Conservation (phyloP, 768 basidiomycete species). For the Baorangia bicolor region DNA sequence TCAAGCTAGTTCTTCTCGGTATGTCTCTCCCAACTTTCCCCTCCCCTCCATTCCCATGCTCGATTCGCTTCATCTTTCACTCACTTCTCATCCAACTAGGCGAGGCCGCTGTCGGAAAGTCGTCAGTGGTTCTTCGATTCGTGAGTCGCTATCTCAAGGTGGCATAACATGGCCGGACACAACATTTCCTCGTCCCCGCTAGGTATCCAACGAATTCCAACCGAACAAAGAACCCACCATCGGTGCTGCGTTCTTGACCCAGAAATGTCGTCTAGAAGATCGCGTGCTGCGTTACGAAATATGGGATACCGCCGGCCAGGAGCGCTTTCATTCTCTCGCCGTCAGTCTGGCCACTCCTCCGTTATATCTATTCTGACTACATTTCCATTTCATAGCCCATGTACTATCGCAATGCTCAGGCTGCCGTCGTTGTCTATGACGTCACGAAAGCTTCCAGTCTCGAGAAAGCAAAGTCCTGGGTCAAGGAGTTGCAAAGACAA, state of each 20-base stretch:
- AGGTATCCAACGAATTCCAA: conserved; percentile 98
- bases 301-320: conserved; percentile 95
- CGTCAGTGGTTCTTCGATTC: conserved; percentile 96
- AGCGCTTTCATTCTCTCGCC: conserved; percentile 96
- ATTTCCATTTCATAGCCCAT: conserved; percentile 63
- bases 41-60: neutral
- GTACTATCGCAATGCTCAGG: conserved; percentile 98
- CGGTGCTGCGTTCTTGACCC: conserved; percentile 92
- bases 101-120: conserved; percentile 98
- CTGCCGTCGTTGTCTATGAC: conserved; percentile 98
- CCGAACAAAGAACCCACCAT: conserved; percentile 99
- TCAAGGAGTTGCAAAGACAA: conserved; percentile 97
- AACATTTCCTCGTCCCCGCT: neutral
- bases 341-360: conserved; percentile 46
- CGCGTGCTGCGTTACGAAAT: conserved; percentile 93
- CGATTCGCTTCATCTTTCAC: neutral
- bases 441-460: conserved; percentile 94
- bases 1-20: conserved; percentile 97
- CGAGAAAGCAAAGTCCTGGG: conserved; percentile 99
- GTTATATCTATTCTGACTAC: conserved; percentile 2
- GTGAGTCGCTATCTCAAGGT: conserved; percentile 47
- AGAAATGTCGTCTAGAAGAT: conserved; percentile 95
- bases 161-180: conserved; percentile 1
- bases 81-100: conserved; percentile 46
- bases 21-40: conserved; percentile 31